Evolutionary conservation across 345 rosid species (phyloP).

Genomic region (Salix exigua): DNA sequence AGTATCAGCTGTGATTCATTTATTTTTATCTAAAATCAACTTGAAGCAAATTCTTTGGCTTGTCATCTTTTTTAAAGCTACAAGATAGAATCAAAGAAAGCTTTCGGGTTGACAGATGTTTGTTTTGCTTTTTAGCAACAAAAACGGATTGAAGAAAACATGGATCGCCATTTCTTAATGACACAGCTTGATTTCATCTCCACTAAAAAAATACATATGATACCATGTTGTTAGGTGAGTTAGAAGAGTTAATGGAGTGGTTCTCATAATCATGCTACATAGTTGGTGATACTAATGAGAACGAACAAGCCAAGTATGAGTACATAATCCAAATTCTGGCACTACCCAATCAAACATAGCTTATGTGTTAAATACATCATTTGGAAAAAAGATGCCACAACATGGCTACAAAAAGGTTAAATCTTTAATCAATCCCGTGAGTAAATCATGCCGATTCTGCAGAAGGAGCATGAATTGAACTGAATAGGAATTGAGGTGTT

Average conservation of each 20-base stretch:
- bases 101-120: too few relatives aligned
- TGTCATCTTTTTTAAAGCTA: too few relatives aligned
- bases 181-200: background rate
- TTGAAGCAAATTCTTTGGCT: too few relatives aligned
- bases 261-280: constrained; percentile 16
- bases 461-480: background rate
- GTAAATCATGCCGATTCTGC: background rate
- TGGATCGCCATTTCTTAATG: background rate
- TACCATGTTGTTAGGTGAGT: constrained; percentile 14
- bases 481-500: background rate
- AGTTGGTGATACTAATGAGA: background rate
- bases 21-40: too few relatives aligned
- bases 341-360: constrained; percentile 7
- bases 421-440: background rate
- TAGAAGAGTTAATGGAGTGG: constrained; percentile 12
- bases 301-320: background rate
- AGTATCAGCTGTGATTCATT: too few relatives aligned
- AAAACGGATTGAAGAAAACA: background rate
- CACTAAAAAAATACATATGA: too few relatives aligned
- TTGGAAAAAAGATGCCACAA: background rate
- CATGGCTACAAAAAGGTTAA: background rate
- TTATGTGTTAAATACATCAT: background rate
- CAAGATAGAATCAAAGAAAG: too few relatives aligned
- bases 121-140: background rate
- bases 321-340: background rate